Evolutionary conservation across 345 rosid species (phyloP).

Genomic region (Boechera stricta): DNA sequence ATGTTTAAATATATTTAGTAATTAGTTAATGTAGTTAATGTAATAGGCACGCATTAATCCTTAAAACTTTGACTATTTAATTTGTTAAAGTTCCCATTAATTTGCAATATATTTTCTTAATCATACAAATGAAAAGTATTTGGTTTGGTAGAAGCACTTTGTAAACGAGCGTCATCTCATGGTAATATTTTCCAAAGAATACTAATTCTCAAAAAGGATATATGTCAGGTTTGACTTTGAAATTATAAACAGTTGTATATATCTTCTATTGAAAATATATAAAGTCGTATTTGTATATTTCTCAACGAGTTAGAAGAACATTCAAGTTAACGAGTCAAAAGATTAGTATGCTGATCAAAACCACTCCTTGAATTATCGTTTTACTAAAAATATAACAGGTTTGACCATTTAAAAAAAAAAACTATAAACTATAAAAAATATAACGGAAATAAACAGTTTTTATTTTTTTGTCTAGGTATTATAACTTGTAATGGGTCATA

Average conservation of each 20-base stretch:
- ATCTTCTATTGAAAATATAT: constrained; percentile 23
- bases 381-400: not conserved
- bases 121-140: constrained; percentile 17
- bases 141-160: constrained; percentile 43
- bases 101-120: not conserved
- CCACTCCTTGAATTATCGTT: not conserved
- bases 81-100: not conserved
- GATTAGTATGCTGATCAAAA: not conserved
- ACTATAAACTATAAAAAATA: no score
- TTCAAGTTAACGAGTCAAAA: constrained; percentile 21
- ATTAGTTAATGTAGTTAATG: not conserved
- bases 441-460: not conserved
- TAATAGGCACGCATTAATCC: not conserved
- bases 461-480: not conserved
- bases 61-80: not conserved
- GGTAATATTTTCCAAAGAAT: not conserved
- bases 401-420: not conserved
- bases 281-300: not conserved
- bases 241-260: not conserved
- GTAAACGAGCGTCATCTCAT: constrained; percentile 39
- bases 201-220: constrained; percentile 7
- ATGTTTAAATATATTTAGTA: not conserved
- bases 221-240: constrained; percentile 35
- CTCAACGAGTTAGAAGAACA: not conserved
- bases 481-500: not conserved